Evolutionary conservation across 176 grass and related monocot species (phyloP).

Genomic region (Triticum dicoccoides): DNA sequence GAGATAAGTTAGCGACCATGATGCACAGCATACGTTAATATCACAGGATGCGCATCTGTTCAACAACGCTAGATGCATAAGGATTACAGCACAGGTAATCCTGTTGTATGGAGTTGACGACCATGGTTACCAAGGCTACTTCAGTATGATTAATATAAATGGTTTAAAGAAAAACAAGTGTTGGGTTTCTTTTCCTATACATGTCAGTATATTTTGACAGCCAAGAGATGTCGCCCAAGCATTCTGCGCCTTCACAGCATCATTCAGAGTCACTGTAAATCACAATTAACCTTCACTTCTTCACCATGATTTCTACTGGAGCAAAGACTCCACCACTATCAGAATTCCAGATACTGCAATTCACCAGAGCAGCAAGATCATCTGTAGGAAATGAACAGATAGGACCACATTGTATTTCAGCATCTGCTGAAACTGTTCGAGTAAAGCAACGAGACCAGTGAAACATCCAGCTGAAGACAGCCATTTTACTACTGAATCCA

Average conservation of each 20-base stretch:
- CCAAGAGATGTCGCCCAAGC: background rate
- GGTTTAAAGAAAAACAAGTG: background rate
- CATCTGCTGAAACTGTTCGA: background rate
- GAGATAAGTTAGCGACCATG: no score
- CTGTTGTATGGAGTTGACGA: no score
- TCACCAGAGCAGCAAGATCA: background rate
- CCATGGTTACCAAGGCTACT: background rate
- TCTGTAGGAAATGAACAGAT: conserved; percentile 11
- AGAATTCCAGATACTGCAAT: no score
- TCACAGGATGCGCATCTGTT: no score
- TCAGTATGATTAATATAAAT: background rate
- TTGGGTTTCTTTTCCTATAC: conserved; percentile 5
- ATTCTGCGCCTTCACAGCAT: background rate
- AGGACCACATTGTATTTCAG: conserved; percentile 1
- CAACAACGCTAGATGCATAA: no score
- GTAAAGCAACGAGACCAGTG: background rate
- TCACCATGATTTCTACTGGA: background rate
- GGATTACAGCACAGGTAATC: background rate
- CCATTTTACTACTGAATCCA: background rate
- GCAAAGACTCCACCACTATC: background rate
- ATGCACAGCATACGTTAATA: no score
- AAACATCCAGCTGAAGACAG: background rate
- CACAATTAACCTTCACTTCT: background rate
- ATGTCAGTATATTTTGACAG: conserved; percentile 26
- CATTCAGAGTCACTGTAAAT: background rate